Percentiles rank a stretch among this genome's conserved stretches.
Conservation (phyloP, 345 rosid species). For the Rhodamnia rubescens region DNA sequence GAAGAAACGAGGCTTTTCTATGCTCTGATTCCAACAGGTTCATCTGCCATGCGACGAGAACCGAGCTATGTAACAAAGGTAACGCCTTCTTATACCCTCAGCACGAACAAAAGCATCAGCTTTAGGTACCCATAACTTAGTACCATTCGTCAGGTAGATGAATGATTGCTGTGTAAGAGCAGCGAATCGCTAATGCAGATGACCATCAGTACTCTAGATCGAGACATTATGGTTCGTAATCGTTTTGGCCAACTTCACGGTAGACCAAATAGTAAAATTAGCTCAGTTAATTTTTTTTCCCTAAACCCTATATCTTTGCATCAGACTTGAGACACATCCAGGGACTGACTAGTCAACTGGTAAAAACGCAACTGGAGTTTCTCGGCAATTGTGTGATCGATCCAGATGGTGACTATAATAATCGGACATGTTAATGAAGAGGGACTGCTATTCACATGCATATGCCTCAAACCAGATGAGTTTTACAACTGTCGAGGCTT, state of each 20-base stretch:
- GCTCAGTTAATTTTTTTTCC: neutral
- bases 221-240: neutral
- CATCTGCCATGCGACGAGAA: neutral
- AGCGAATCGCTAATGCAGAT: neutral
- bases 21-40: neutral
- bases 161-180: neutral
- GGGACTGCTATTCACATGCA: neutral
- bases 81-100: neutral
- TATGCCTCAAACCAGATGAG: neutral
- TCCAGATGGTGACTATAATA: too few species aligned
- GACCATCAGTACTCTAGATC: neutral
- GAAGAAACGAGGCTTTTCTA: neutral
- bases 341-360: neutral
- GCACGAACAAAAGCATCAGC: neutral
- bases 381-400: neutral
- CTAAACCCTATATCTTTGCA: neutral
- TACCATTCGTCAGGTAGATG: neutral
- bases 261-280: neutral
- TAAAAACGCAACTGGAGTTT: neutral
- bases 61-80: neutral
- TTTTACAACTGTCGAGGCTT: neutral
- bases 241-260: neutral
- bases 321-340: neutral
- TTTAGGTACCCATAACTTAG: neutral
- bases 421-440: neutral